Conservation (phyloP, 495 filamentous ascomycete genomes). For the Xylaria acuta region DNA sequence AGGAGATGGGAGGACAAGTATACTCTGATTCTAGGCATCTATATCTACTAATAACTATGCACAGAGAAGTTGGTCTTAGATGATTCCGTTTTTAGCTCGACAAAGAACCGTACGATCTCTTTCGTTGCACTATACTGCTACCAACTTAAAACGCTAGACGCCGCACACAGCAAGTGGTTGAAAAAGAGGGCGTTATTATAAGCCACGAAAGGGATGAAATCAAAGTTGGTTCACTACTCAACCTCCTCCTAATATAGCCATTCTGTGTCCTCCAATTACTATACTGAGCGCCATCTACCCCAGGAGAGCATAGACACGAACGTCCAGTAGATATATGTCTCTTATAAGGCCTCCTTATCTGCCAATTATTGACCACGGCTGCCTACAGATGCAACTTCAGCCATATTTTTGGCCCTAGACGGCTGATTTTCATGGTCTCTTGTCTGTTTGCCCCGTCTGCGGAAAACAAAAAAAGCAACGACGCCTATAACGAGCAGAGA, state of each 20-base stretch:
- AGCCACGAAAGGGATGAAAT: neutral
- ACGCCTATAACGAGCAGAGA: slow-evolving; percentile 35
- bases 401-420: slow-evolving; percentile 20
- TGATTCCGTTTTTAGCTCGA: no score
- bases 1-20: no score
- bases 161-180: neutral
- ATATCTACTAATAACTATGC: no score
- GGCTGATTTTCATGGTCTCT: slow-evolving; percentile 23
- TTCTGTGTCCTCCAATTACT: neutral
- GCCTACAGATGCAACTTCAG: slow-evolving; percentile 36
- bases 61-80: no score
- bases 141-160: neutral
- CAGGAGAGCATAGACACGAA: no score
- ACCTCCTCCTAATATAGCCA: neutral
- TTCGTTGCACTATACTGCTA: no score
- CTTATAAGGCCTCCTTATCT: neutral
- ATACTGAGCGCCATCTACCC: neutral
- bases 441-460: slow-evolving; percentile 26
- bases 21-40: no score
- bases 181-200: neutral
- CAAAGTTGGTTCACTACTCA: neutral
- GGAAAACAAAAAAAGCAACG: slow-evolving; percentile 35
- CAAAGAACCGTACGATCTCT: no score
- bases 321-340: neutral
- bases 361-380: slow-evolving; percentile 24